Conservation (phyloP, 331 rosid genomes). For the Acacia pycnantha region DNA sequence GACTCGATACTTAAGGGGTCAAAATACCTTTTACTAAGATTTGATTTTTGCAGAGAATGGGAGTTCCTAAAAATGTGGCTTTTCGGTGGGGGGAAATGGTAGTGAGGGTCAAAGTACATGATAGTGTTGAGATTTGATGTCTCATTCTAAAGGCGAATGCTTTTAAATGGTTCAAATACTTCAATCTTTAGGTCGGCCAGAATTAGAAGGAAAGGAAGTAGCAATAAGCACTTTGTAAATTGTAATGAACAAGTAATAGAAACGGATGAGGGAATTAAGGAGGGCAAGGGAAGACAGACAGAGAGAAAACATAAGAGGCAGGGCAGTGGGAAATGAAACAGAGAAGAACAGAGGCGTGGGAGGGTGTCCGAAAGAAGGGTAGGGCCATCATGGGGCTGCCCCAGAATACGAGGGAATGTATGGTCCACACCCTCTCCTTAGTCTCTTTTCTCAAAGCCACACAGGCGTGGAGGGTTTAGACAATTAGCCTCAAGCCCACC, state of each 20-base stretch:
- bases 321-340: background rate
- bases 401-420: background rate
- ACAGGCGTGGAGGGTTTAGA: too few species aligned
- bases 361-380: background rate
- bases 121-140: background rate
- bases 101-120: background rate
- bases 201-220: background rate
- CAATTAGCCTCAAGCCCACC: background rate
- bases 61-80: background rate
- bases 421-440: slow-evolving; percentile 12
- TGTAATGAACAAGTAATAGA: background rate
- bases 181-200: background rate
- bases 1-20: too few species aligned
- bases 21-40: too few species aligned
- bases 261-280: background rate
- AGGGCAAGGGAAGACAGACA: background rate
- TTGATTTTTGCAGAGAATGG: too few species aligned
- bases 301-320: background rate
- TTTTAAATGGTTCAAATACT: background rate
- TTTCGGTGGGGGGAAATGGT: background rate
- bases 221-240: background rate
- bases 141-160: background rate
- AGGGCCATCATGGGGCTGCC: slow-evolving; percentile 11
- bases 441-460: background rate
- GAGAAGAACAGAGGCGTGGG: background rate